These are phyloP conservation scores for Sphaerosporella brunnea DNA, from an alignment of 495 filamentous ascomycete genomes.

Conservation along the genomic window DNA sequence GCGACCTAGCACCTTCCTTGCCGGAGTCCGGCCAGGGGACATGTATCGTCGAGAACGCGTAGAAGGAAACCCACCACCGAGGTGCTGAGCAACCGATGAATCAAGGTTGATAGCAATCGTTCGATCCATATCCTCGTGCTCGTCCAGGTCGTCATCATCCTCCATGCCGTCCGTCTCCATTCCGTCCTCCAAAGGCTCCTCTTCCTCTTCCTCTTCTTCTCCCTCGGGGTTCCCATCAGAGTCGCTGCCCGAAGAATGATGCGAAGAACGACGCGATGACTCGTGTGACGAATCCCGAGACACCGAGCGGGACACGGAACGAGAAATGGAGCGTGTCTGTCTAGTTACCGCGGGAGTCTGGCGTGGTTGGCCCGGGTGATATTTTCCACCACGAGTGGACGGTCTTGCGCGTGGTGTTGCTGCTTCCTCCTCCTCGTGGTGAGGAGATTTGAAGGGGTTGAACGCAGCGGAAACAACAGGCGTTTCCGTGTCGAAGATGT, in stretches of 20 bases:
- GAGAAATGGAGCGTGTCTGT: not conserved
- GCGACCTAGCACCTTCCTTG: constrained; percentile 8
- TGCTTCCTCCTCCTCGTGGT: constrained; percentile 16
- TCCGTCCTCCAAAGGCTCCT: constrained; percentile 4
- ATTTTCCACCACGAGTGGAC: constrained; percentile 15
- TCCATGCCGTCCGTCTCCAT: constrained; percentile 6
- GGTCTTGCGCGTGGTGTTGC: constrained; percentile 15
- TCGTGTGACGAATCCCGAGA: too few species aligned
- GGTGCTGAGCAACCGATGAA: constrained; percentile 15
- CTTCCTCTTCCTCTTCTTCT: constrained; percentile 8
- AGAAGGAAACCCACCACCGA: constrained; percentile 1
- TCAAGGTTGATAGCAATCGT: constrained; percentile 12
- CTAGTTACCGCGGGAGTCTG: constrained; percentile 1
- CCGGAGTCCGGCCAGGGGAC: constrained; percentile 17
- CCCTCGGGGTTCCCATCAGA: constrained; percentile 7
- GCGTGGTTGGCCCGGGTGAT: constrained; percentile 16
- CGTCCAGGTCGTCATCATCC: constrained; percentile 1
- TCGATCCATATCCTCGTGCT: constrained; percentile 12
- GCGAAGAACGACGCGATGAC: constrained; percentile 10
- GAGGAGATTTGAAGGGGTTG: constrained; percentile 1
- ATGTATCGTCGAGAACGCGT: constrained; percentile 8
- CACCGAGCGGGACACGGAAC: too few species aligned
- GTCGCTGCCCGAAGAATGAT: constrained; percentile 15
- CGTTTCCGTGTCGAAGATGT: not conserved
- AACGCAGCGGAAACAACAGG: not conserved